Evolutionary conservation across 1,139 yeast species (phyloP), one percentile per base, ranked within the genome.

Genomic region (Hemisphaericaspora xylanilytica): DNA sequence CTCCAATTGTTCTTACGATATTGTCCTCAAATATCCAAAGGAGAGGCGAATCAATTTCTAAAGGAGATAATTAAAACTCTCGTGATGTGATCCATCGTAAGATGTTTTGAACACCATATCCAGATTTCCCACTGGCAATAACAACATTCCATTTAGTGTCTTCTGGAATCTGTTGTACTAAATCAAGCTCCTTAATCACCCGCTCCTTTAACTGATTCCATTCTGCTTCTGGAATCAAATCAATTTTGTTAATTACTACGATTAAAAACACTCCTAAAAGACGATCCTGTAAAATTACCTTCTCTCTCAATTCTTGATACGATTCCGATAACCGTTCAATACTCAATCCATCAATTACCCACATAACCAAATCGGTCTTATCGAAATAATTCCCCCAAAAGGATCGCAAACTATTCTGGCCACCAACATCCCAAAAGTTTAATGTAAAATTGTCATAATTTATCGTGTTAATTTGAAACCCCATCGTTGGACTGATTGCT

Each of bases 361-460:
- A 90, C n/a, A 90, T 62, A 18, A 90, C 69, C 11, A 80, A 77
- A 52, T 90, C 92, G 5, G 96, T 85, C 49, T 79, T 80, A 47
- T 89, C 97, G 55, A 85, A 89, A 61, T 89, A 88, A 61, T 89
- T 89, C 42, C 86, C 80, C 97, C 97, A 88, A 58, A 88, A 88
- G 15, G 87, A 80, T 34, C 96, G 70, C 35, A 88, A 63, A 13
- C 86, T 75, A 11, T 75, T 67, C 57, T 89, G 96, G 0, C 97
- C 97, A 2, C 97, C 97, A 9, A 89, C 80, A 55, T 88, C 97
- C 97, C 90, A 83, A 28, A 81, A 56, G 43, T 80, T 79, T 35
- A 68, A 51, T 28, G 59, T 61, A 47, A 45, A 63, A 20, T 52
- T 60, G 3, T 56, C 44, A 45, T 62, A 55, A 3, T 47, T 41